Evolutionary conservation across 225 moss, liverwort and hornwort genomes (phyloP).

Genomic region (Takakia lepidozioides): DNA sequence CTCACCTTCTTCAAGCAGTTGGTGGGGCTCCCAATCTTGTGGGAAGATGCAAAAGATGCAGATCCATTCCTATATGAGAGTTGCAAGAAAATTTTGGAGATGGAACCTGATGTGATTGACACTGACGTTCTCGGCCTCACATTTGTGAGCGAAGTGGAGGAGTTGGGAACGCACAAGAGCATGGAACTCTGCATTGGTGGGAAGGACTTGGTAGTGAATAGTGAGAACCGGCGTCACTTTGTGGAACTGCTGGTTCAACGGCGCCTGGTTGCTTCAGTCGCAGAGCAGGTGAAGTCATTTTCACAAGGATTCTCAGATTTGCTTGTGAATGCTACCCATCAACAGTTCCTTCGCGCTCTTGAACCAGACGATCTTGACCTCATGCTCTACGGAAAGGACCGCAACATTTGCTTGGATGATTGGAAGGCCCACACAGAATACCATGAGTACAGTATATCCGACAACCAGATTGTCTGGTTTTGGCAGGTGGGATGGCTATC

Average conservation of each 20-base stretch:
- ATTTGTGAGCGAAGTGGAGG: constrained; percentile 92
- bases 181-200: constrained; percentile 87
- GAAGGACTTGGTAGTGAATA: constrained; percentile 80
- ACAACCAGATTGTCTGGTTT: constrained; percentile 80
- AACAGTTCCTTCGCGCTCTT: constrained; percentile 80
- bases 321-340: constrained; percentile 71
- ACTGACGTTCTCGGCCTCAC: constrained; percentile 76
- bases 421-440: constrained; percentile 81
- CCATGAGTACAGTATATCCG: constrained; percentile 59
- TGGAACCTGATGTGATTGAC: constrained; percentile 74
- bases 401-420: constrained; percentile 66
- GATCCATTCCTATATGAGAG: constrained; percentile 87
- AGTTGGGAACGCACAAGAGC: constrained; percentile 76
- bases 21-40: constrained; percentile 80
- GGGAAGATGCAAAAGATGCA: constrained; percentile 99
- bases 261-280: constrained; percentile 74
- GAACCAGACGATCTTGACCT: constrained; percentile 86
- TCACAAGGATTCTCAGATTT: constrained; percentile 88
- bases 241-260: constrained; percentile 92
- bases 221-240: constrained; percentile 74
- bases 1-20: constrained; percentile 95
- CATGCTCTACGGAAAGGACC: constrained; percentile 83
- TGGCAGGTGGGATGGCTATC: constrained; percentile 94
- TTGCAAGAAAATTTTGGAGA: constrained; percentile 91
- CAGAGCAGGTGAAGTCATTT: constrained; percentile 92